Conservation (phyloP, 768 basidiomycete genomes). For the Sarcodon sp. region DNA sequence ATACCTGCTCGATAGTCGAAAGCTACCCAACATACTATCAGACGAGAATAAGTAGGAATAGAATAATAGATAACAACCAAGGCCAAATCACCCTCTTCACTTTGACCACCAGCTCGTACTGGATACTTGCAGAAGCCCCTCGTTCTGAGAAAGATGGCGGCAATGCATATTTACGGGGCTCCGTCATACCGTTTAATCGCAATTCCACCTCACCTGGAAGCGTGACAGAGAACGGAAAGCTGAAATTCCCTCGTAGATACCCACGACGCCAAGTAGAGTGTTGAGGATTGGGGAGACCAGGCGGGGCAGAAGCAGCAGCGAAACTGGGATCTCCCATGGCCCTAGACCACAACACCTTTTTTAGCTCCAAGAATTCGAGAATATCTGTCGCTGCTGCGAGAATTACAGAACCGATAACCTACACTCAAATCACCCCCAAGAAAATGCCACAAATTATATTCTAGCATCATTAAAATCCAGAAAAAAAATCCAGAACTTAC, state of each 20-base stretch:
- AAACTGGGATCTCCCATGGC: not conserved
- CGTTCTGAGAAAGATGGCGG: conserved; percentile 9
- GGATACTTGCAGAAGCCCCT: conserved; percentile 3
- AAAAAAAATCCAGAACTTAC: conserved; percentile 1
- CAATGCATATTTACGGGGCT: conserved; percentile 5
- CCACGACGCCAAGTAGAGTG: conserved; percentile 1
- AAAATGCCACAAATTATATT: not conserved
- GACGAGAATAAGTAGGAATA: no score
- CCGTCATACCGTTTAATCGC: conserved; percentile 1
- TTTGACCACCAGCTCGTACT: conserved; percentile 8
- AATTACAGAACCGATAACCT: conserved; percentile 1
- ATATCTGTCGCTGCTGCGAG: conserved; percentile 2
- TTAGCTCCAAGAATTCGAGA: conserved; percentile 6
- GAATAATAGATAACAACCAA: no score
- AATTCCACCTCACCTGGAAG: conserved; percentile 10
- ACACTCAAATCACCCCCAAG: not conserved
- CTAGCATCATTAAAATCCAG: not conserved
- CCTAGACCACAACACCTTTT: conserved; percentile 5
- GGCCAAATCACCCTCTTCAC: conserved; percentile 3
- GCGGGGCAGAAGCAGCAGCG: not conserved
- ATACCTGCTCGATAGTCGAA: conserved; percentile 8
- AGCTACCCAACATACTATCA: not conserved
- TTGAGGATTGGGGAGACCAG: no score
- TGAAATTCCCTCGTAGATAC: conserved; percentile 7
- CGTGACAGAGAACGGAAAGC: conserved; percentile 9